phyloP scores from a whole-genome alignment of 192 early-diverging fungal species.

The Entrophospora sp. region DNA sequence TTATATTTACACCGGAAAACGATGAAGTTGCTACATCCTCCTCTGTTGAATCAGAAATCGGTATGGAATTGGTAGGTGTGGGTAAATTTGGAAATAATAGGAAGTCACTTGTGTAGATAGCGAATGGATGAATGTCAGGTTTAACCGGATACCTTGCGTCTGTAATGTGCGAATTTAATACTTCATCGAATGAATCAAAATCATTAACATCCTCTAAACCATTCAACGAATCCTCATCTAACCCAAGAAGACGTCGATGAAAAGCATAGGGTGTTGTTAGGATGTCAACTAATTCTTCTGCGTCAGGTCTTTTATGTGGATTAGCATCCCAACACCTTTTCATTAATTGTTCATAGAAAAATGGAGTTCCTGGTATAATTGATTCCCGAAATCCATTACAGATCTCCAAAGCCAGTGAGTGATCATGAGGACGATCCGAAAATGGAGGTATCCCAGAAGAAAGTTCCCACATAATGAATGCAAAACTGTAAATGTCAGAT shows the following conservation, averaged over 20 bases:
- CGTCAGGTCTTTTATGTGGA: slow-evolving; percentile 8
- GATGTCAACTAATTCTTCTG: slow-evolving; percentile 27
- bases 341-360: neutral
- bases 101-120: neutral
- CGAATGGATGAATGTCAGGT: slow-evolving; percentile 1
- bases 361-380: neutral
- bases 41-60: neutral
- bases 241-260: neutral
- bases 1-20: neutral
- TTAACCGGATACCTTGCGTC: neutral
- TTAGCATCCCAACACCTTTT: slow-evolving; percentile 5
- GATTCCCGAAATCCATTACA: neutral
- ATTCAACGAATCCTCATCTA: neutral
- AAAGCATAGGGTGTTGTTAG: slow-evolving; percentile 14
- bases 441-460: neutral
- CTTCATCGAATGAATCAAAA: neutral
- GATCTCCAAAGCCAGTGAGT: neutral
- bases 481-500: slow-evolving; percentile 11
- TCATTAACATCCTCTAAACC: neutral
- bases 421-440: neutral
- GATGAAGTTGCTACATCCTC: too few relatives aligned
- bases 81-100: neutral
- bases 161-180: neutral
- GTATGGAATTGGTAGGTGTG: neutral
- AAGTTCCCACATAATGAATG: neutral